These are phyloP conservation scores for Cyberlindnera americana DNA, from an alignment of 805 yeast genomes.

Conservation along the genomic window DNA sequence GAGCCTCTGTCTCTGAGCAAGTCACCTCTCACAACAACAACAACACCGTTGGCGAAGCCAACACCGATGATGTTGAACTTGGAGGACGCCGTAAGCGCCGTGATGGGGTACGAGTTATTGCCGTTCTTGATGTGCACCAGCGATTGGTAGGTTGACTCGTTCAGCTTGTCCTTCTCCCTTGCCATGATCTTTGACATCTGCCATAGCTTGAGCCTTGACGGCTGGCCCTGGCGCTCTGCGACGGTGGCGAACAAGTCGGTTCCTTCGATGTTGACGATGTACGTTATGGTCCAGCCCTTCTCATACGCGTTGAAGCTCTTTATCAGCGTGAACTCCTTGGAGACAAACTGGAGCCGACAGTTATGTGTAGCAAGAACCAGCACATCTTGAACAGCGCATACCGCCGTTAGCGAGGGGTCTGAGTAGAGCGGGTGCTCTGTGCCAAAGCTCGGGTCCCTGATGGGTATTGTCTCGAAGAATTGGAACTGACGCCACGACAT, in stretches of 20 bases:
- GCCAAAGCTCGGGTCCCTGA: slow-evolving; percentile 75
- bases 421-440: slow-evolving; percentile 67
- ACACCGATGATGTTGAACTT: slow-evolving; percentile 64
- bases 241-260: slow-evolving; percentile 61
- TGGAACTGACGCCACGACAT: slow-evolving; percentile 76
- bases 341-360: slow-evolving; percentile 54
- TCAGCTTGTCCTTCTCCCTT: slow-evolving; percentile 29
- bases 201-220: slow-evolving; percentile 71
- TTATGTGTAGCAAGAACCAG: slow-evolving; percentile 58
- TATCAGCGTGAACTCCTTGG: slow-evolving; percentile 42
- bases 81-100: slow-evolving; percentile 52
- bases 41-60: slow-evolving; percentile 83
- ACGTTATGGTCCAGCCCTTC: slow-evolving; percentile 58
- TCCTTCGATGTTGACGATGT: slow-evolving; percentile 44
- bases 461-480: slow-evolving; percentile 79
- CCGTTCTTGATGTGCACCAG: slow-evolving; percentile 65
- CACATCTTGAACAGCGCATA: slow-evolving; percentile 52
- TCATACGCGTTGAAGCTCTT: slow-evolving; percentile 63
- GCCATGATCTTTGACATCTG: slow-evolving; percentile 48
- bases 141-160: slow-evolving; percentile 50
- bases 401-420: slow-evolving; percentile 66
- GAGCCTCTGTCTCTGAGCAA: slow-evolving; percentile 84
- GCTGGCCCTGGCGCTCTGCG: slow-evolving; percentile 71
- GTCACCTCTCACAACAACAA: slow-evolving; percentile 83
- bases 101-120: slow-evolving; percentile 72